Conservation (phyloP, 2,329 filamentous ascomycete species). For the Chaetomiaceae sp. region DNA sequence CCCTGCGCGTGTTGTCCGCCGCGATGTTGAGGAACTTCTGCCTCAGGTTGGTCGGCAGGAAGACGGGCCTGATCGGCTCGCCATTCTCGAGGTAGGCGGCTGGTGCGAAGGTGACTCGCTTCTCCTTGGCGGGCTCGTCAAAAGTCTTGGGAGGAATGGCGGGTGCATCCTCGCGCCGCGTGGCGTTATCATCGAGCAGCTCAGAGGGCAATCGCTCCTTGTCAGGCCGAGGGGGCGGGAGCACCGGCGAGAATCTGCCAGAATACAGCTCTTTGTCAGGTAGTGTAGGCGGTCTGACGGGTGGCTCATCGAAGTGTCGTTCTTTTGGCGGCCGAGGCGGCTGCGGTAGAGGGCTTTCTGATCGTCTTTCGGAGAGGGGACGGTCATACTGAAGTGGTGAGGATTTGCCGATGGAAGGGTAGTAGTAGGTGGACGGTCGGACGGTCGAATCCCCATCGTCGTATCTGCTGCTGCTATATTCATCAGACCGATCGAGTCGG, state of each 20-base stretch:
- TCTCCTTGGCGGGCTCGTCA: constrained; percentile 37
- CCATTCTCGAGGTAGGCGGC: constrained; percentile 88
- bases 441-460: constrained; percentile 23
- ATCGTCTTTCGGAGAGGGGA: constrained; percentile 27
- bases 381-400: constrained; percentile 41
- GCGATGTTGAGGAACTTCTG: constrained; percentile 69
- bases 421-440: constrained; percentile 38
- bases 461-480: constrained; percentile 19
- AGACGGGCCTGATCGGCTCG: constrained; percentile 76
- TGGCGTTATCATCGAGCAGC: constrained; percentile 24
- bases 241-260: constrained; percentile 1
- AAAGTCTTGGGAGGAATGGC: constrained; percentile 31
- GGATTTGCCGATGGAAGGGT: constrained; percentile 51
- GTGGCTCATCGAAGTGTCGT: constrained; percentile 10
- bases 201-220: constrained; percentile 24
- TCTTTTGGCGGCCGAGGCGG: constrained; percentile 35
- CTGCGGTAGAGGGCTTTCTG: constrained; percentile 9
- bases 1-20: constrained; percentile 66
- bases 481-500: constrained; percentile 36
- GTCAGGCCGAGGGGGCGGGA: constrained; percentile 27
- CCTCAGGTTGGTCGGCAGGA: constrained; percentile 73
- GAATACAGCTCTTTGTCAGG: constrained; percentile 26
- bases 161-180: constrained; percentile 18
- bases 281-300: constrained; percentile 22
- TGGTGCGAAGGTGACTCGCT: constrained; percentile 71